phyloP scores from a whole-genome alignment of 2,329 filamentous ascomycete species.

The Microdochium nivale region DNA sequence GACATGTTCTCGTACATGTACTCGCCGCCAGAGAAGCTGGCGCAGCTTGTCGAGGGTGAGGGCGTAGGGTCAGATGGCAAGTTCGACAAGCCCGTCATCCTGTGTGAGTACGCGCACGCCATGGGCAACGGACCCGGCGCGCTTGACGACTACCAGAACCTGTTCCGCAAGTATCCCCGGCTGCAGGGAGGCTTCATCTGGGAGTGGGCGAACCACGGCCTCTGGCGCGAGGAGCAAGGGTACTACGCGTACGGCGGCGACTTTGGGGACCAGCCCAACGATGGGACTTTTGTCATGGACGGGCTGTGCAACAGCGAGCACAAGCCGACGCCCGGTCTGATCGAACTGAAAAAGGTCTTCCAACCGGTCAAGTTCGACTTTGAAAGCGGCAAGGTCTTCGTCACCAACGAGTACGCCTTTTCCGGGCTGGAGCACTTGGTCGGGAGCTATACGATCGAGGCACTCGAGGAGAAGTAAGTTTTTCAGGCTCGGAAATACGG shows the following conservation, averaged over 20 bases:
- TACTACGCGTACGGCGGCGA: conserved; percentile 50
- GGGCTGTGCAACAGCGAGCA: conserved; percentile 46
- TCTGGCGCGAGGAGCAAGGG: conserved; percentile 34
- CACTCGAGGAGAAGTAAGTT: conserved; percentile 30
- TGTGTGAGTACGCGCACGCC: conserved; percentile 51
- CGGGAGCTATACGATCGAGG: conserved; percentile 34
- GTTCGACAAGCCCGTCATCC: conserved; percentile 48
- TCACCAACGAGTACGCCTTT: conserved; percentile 45
- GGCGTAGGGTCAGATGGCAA: conserved; percentile 31
- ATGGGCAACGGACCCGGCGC: conserved; percentile 70
- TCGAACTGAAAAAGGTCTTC: conserved; percentile 49
- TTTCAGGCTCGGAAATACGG: neutral
- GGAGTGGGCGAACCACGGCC: conserved; percentile 57
- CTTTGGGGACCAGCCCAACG: conserved; percentile 52
- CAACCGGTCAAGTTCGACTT: conserved; percentile 40
- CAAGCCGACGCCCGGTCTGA: conserved; percentile 44
- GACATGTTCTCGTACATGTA: conserved; percentile 67
- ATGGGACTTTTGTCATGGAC: conserved; percentile 55
- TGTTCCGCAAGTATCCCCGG: conserved; percentile 50
- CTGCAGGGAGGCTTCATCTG: conserved; percentile 61
- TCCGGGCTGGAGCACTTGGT: conserved; percentile 30
- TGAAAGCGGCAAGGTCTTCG: conserved; percentile 22
- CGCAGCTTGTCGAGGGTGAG: conserved; percentile 32
- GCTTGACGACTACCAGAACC: conserved; percentile 58
- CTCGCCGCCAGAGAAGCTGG: conserved; percentile 40